Evolutionary conservation across 345 rosid genomes (phyloP).

Genomic region (Hirschfeldia incana): DNA sequence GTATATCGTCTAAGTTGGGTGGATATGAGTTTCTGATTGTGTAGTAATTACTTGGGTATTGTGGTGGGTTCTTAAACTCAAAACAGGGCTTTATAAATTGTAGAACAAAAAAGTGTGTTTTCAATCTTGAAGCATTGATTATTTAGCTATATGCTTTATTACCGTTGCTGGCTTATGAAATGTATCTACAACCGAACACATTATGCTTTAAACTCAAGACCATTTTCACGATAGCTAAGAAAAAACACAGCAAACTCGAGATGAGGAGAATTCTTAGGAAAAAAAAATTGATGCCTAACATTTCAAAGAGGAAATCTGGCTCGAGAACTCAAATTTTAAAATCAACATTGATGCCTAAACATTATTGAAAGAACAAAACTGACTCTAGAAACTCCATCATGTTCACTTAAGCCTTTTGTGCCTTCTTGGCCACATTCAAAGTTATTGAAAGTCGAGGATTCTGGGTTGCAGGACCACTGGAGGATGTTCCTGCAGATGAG

Average conservation of each 20-base stretch:
- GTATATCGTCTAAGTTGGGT: too few relatives aligned
- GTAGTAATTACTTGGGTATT: too few relatives aligned
- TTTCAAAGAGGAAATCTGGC: background rate
- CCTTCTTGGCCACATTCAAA: background rate
- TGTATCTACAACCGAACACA: too few relatives aligned
- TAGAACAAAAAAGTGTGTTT: too few relatives aligned
- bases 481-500: background rate
- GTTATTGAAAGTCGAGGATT: background rate
- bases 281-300: background rate
- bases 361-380: background rate
- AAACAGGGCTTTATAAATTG: too few relatives aligned
- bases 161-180: too few relatives aligned
- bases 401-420: background rate
- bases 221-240: background rate
- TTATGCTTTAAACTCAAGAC: background rate
- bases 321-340: background rate
- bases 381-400: background rate
- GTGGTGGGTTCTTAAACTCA: too few relatives aligned
- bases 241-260: background rate
- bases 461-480: background rate
- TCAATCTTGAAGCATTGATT: too few relatives aligned
- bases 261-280: background rate
- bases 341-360: background rate
- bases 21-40: too few relatives aligned
- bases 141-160: too few relatives aligned